phyloP scores from a whole-genome alignment of 306 rosid genomes.

The Inga laurina region DNA sequence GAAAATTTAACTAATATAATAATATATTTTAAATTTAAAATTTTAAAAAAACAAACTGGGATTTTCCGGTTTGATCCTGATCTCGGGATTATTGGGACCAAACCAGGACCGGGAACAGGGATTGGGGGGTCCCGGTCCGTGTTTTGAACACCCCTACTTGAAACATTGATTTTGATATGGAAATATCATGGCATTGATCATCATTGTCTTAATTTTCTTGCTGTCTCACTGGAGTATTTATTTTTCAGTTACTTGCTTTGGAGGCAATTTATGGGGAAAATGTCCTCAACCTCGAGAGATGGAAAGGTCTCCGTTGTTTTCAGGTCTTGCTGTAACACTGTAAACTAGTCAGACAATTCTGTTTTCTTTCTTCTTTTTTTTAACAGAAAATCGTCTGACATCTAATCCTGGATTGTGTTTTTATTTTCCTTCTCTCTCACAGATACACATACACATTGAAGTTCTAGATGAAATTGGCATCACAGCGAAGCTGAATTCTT shows the following conservation, averaged over 20 bases:
- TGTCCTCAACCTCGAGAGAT: slow-evolving; percentile 54
- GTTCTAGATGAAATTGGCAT: slow-evolving; percentile 52
- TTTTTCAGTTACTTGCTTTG: slow-evolving; percentile 71
- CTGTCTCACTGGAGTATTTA: slow-evolving; percentile 28
- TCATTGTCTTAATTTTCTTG: slow-evolving; percentile 2
- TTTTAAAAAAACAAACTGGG: too few relatives aligned
- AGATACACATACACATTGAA: slow-evolving; percentile 66
- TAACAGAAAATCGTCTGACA: slow-evolving; percentile 15
- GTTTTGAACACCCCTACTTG: neutral
- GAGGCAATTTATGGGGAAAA: slow-evolving; percentile 86
- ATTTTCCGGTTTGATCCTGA: too few relatives aligned
- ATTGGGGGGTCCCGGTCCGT: too few relatives aligned
- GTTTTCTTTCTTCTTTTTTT: neutral
- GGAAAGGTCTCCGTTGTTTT: slow-evolving; percentile 57
- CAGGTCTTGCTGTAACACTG: slow-evolving; percentile 59
- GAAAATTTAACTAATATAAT: too few relatives aligned
- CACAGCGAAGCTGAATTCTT: slow-evolving; percentile 56
- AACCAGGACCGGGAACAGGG: too few relatives aligned
- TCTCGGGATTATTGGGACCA: too few relatives aligned
- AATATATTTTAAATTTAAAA: too few relatives aligned
- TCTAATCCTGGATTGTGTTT: neutral
- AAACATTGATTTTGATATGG: slow-evolving; percentile 1
- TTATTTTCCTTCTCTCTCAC: slow-evolving; percentile 6
- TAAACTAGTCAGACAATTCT: slow-evolving; percentile 9
- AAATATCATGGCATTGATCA: neutral